Evolutionary conservation across 257 asterid genomes (phyloP).

Genomic region (Primulina tabacum): DNA sequence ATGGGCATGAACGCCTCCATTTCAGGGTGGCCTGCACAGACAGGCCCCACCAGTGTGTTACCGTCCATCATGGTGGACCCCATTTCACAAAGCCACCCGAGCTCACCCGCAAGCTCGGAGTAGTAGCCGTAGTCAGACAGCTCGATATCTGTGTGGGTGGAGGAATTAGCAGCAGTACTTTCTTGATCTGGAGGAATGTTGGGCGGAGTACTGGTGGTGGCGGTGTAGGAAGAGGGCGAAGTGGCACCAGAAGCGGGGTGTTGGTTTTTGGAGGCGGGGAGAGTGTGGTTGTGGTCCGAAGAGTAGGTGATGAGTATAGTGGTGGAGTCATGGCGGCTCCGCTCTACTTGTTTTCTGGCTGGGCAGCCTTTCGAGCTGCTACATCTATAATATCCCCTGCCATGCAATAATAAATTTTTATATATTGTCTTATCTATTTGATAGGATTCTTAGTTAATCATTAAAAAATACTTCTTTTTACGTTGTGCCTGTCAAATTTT

Average conservation of each 20-base stretch:
- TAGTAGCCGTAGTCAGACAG: constrained; percentile 37
- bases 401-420: not conserved
- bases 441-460: too few relatives aligned
- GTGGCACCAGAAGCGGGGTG: constrained; percentile 17
- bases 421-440: too few relatives aligned
- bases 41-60: constrained; percentile 45
- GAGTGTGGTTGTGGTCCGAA: constrained; percentile 61
- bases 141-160: constrained; percentile 41
- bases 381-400: constrained; percentile 81
- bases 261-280: constrained; percentile 46
- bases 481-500: too few relatives aligned
- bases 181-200: constrained; percentile 36
- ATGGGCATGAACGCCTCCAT: constrained; percentile 47
- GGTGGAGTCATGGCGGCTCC: constrained; percentile 76
- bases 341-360: constrained; percentile 81
- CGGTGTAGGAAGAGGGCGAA: constrained; percentile 29
- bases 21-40: constrained; percentile 42
- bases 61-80: constrained; percentile 52
- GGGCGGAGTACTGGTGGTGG: constrained; percentile 13
- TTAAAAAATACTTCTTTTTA: too few relatives aligned
- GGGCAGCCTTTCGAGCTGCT: constrained; percentile 86
- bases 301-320: constrained; percentile 65
- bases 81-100: constrained; percentile 64
- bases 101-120: constrained; percentile 52
- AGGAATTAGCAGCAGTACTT: constrained; percentile 20